A percentile compares a stretch with the other conserved stretches of the same genome.
These are phyloP conservation scores for Pseudogymnoascus sp. DNA, from an alignment of 2,329 filamentous ascomycete genomes.

Conservation along the genomic window DNA sequence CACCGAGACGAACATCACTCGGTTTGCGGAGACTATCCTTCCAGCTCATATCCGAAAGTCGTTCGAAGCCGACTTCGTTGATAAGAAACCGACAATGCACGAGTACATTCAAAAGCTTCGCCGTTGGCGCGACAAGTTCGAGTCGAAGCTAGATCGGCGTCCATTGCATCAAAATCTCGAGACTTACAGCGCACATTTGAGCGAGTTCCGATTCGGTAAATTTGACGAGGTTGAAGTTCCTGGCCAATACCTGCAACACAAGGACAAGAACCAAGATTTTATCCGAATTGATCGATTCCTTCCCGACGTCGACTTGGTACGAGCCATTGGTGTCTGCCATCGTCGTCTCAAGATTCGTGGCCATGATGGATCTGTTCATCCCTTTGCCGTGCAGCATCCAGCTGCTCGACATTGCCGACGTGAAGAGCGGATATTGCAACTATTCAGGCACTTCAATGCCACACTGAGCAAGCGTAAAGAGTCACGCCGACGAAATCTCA, in stretches of 20 bases:
- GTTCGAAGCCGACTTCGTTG: conserved; percentile 96
- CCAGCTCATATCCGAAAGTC: conserved; percentile 91
- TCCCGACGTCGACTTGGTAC: conserved; percentile 86
- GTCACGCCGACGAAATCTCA: conserved; percentile 82
- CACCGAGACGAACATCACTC: conserved; percentile 92
- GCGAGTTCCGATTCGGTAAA: conserved; percentile 94
- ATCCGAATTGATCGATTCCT: conserved; percentile 95
- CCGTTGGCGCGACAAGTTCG: conserved; percentile 94
- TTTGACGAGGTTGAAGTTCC: conserved; percentile 98
- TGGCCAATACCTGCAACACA: conserved; percentile 92
- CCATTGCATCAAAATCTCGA: conserved; percentile 56
- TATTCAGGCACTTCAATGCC: conserved; percentile 97
- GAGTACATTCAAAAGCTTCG: conserved; percentile 97
- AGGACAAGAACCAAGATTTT: conserved; percentile 98
- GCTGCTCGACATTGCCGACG: conserved; percentile 85
- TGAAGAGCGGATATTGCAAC: conserved; percentile 88
- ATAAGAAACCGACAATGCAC: conserved; percentile 91
- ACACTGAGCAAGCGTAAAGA: conserved; percentile 89
- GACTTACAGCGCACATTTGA: conserved; percentile 79
- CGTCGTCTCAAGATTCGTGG: conserved; percentile 91
- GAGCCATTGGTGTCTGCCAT: conserved; percentile 85
- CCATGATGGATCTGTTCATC: conserved; percentile 93
- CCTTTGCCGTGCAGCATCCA: conserved; percentile 93
- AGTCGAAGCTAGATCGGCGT: conserved; percentile 89
- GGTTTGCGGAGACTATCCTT: conserved; percentile 93